Base-by-base conservation (phyloP, 2,329 filamentous ascomycete genomes). In the Calonectria montana region DNA sequence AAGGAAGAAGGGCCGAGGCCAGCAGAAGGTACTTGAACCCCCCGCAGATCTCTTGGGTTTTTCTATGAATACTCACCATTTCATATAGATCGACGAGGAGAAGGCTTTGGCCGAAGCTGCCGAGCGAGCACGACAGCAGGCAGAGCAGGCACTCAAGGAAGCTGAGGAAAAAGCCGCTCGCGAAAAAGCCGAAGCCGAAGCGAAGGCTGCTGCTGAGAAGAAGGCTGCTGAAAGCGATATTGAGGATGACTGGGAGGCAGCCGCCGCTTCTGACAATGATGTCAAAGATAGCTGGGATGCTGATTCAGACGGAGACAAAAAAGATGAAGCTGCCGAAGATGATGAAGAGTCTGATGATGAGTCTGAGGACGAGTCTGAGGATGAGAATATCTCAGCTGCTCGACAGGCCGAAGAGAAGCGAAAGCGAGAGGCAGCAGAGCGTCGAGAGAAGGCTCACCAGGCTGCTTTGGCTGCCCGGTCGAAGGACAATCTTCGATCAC, bases 251-350 rank as follows among this genome's bases (percentile, higher is more conserved):
- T 98, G 96, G 96, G 95, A 98, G 83, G 91, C 92, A 35, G 92
- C 94, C 62, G 95, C 94, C 35, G 94, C 92, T 29, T 94, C 94
- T 59, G 91, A 94, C 29, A 92, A 93, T 18, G 92, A 93, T 72
- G 89, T 97, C 80, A 98, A 98, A 85, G 96, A 98, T 76, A 96
- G 93, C 86, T 98, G 96, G 96, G 96, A 98, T 82, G 95, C 94
- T 39, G 93, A 95, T 67, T 92, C 91, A 3, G 94, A 94, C 81
- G 83, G 83, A 80, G 86, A 88, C 81, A 79, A 77, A 35, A 71
- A 74, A 3, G 78, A 80, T 45, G 75, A 80, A 27, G 78, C 29
- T 31, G 4, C 29, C 9, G 9, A 77, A 1, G 79, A 82, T 0
- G 78, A 80, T 1, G 80, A 80, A 2, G 81, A 83, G 2, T 76